Conservation (phyloP, 192 early-diverging fungal species). For the Phycomyces blakesleeanus region DNA sequence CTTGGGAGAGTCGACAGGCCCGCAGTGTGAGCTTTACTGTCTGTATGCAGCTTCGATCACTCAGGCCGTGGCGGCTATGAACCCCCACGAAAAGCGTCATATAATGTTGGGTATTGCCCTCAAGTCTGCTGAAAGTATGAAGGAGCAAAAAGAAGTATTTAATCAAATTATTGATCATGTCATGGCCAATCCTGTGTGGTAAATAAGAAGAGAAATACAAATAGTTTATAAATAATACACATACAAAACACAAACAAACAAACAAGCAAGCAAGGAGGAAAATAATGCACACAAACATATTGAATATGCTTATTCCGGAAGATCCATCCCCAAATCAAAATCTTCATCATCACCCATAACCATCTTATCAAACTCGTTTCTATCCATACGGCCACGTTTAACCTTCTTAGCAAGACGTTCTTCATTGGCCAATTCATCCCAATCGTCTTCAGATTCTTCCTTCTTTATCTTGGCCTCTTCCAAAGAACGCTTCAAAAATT, state of each 20-base stretch:
- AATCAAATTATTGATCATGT: slow-evolving; percentile 22
- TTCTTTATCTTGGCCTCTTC: slow-evolving; percentile 28
- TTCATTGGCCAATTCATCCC: slow-evolving; percentile 59
- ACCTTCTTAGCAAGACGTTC: slow-evolving; percentile 58
- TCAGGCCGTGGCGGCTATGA: slow-evolving; percentile 45
- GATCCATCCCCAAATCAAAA: neutral
- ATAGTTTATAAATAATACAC: neutral
- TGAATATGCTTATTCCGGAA: neutral
- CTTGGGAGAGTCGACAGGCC: slow-evolving; percentile 37
- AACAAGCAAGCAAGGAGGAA: no score
- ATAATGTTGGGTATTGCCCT: slow-evolving; percentile 49
- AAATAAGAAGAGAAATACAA: slow-evolving; percentile 1
- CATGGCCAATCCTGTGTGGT: slow-evolving; percentile 30
- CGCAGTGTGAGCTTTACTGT: slow-evolving; percentile 40
- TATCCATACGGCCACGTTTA: slow-evolving; percentile 46
- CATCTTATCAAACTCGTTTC: slow-evolving; percentile 45
- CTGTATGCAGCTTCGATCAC: slow-evolving; percentile 53
- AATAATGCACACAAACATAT: neutral
- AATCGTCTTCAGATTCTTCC: slow-evolving; percentile 49
- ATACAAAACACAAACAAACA: neutral
- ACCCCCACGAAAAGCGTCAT: slow-evolving; percentile 43
- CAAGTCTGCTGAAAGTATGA: slow-evolving; percentile 28
- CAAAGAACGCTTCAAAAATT: slow-evolving; percentile 37
- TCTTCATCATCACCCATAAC: slow-evolving; percentile 23
- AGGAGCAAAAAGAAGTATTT: slow-evolving; percentile 25